Percentiles rank a stretch among this genome's conserved stretches.
Conservation (phyloP, 345 rosid species). For the Gossypium anomalum region DNA sequence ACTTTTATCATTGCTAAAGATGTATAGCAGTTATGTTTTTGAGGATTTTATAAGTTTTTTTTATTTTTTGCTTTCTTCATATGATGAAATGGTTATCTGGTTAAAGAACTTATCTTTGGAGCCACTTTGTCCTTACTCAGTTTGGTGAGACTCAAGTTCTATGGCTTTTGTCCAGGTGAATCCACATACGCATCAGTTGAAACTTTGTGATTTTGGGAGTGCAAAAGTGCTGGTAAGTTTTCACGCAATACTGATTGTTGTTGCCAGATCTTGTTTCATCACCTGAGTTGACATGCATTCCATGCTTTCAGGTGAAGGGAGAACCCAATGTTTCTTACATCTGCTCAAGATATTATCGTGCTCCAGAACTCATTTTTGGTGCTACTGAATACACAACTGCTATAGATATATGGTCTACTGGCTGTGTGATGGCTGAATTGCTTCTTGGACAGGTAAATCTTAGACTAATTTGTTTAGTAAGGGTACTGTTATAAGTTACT, state of each 20-base stretch:
- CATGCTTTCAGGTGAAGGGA: constrained; percentile 57
- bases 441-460: constrained; percentile 76
- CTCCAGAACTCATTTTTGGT: constrained; percentile 96
- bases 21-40: background rate
- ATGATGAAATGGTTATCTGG: background rate
- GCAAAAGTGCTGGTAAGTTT: constrained; percentile 81
- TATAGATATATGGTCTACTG: constrained; percentile 96
- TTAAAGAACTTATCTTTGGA: constrained; percentile 1
- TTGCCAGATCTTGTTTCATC: background rate
- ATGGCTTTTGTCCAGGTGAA: constrained; percentile 53
- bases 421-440: constrained; percentile 96
- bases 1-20: background rate
- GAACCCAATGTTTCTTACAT: constrained; percentile 93
- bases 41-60: background rate
- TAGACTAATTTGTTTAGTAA: background rate
- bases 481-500: background rate
- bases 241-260: constrained; percentile 1
- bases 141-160: constrained; percentile 8
- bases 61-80: background rate
- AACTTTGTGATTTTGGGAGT: constrained; percentile 94
- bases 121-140: background rate
- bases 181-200: constrained; percentile 83
- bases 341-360: constrained; percentile 93
- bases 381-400: constrained; percentile 96
- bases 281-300: constrained; percentile 13